phyloP scores from a whole-genome alignment of 1,284 basidiomycete species.

The Puccinia novopanici region DNA sequence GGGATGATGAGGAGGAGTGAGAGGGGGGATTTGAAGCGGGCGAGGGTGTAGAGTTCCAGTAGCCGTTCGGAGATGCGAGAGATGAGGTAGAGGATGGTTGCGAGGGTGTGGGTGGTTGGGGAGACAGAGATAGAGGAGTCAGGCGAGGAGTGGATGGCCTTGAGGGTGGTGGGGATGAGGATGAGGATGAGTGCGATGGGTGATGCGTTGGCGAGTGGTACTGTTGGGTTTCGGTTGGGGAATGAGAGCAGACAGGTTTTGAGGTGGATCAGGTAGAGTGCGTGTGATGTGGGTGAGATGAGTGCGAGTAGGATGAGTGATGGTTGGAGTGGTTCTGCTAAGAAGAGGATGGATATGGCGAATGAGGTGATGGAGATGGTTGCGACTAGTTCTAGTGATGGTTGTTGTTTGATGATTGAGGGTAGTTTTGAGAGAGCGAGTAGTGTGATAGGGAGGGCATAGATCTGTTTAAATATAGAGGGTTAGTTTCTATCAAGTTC shows the following conservation, averaged over 20 bases:
- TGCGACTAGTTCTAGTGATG: not conserved
- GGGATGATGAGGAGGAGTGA: slow-evolving; percentile 12
- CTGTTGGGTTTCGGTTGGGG: not conserved
- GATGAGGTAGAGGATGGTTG: slow-evolving; percentile 69
- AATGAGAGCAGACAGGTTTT: slow-evolving; percentile 43
- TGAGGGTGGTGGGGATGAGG: slow-evolving; percentile 32
- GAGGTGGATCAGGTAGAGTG: slow-evolving; percentile 13
- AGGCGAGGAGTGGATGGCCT: slow-evolving; percentile 54
- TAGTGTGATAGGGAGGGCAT: not conserved
- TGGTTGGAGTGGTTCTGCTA: slow-evolving; percentile 13
- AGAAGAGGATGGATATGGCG: slow-evolving; percentile 15
- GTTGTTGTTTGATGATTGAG: not conserved
- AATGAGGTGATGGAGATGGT: not conserved
- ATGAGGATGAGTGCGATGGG: slow-evolving; percentile 51
- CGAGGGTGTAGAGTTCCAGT: slow-evolving; percentile 75
- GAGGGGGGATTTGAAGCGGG: slow-evolving; percentile 11
- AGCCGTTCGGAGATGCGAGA: slow-evolving; percentile 69
- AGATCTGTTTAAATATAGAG: not conserved
- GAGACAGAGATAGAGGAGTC: no score
- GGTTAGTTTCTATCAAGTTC: not conserved
- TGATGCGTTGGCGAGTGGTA: not conserved
- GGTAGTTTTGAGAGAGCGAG: not conserved
- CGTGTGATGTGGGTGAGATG: slow-evolving; percentile 12
- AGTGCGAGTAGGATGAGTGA: slow-evolving; percentile 5
- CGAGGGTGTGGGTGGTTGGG: slow-evolving; percentile 69